Percentiles rank a stretch among this genome's conserved stretches.
Conservation (phyloP, 768 basidiomycete species). For the Collybiopsis confluens region DNA sequence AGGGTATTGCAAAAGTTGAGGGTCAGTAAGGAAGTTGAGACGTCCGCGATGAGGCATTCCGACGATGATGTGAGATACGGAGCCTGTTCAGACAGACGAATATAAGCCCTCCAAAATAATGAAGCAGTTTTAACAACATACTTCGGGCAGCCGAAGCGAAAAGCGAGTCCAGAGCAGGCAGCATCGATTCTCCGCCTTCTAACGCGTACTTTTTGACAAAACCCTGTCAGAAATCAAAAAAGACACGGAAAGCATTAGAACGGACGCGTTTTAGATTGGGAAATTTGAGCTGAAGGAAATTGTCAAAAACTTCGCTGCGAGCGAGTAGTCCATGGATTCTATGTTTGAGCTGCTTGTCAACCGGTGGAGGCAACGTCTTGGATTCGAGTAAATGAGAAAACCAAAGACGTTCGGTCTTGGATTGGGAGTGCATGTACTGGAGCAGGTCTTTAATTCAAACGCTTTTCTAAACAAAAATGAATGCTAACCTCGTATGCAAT, state of each 20-base stretch:
- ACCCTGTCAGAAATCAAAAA: neutral
- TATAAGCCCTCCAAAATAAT: neutral
- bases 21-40: constrained; percentile 76
- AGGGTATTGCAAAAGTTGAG: constrained; percentile 53
- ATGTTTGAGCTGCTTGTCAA: constrained; percentile 36
- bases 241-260: neutral
- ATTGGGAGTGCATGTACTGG: constrained; percentile 81
- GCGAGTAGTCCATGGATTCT: constrained; percentile 68
- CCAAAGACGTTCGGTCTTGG: constrained; percentile 84
- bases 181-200: constrained; percentile 93
- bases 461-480: neutral
- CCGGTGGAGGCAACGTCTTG: constrained; percentile 32
- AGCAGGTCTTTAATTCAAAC: neutral
- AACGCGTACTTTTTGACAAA: constrained; percentile 52
- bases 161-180: constrained; percentile 78
- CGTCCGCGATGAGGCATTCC: constrained; percentile 89
- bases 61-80: constrained; percentile 67
- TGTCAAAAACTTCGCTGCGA: constrained; percentile 77
- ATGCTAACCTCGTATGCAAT: constrained; percentile 76
- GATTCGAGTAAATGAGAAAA: constrained; percentile 85
- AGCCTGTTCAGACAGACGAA: constrained; percentile 42
- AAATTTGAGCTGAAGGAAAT: constrained; percentile 83
- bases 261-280: constrained; percentile 76
- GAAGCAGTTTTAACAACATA: constrained; percentile 17
- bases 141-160: constrained; percentile 65